Evolutionary conservation across 2,329 filamentous ascomycete species (phyloP), one percentile per base, ranked within the genome.

Genomic region (Paramyrothecium sp.): DNA sequence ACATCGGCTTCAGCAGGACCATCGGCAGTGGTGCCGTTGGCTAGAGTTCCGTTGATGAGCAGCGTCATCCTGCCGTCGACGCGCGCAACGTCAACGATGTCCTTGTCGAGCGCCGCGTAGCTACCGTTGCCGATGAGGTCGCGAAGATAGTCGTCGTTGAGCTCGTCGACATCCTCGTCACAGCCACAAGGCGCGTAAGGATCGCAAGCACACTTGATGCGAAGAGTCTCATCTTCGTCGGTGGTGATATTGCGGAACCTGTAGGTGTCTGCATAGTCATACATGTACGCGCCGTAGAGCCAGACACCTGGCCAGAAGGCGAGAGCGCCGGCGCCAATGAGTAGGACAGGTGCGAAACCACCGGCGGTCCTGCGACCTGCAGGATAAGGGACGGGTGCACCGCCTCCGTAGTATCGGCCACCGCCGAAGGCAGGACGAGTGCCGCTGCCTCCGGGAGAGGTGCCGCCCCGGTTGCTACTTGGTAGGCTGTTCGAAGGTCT

Each of bases 361-460:
- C 89, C 80, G 3, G 81, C 79, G 3, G 78, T 71, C 1, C 78
- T 80, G 1, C 79, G 78, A 7, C 88, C 88, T 2, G 89, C 62
- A 2, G 65, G 59, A 72, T 90, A 94, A 2, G 90, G 89, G 1
- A 69, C 67, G 3, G 75, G 59, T 0, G 86, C 81, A 52, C 90
- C 90, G 52, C 89, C 89, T 41, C 83, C 82, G 67, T 92, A 92
- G 71, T 81, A 90, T 54, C 69, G 65, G 8, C 88, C 87, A 41
- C 86, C 85, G 49, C 85, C 88, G 65, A 82, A 91, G 1, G 67
- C 59, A 3, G 84, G 85, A 17, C 75, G 65, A 1, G 81, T 73
- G 17, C 89, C 88, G 54, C 60, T 54, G 57, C 66, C 56, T 54
- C 58, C 23, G 54, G 50, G 26, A 58, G 73, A 77, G 44, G 44